A percentile compares a stretch with the other conserved stretches of the same genome.
Evolutionary conservation across 1,139 yeast genomes (phyloP).

Genomic region (Magnusiomyces magnusii): DNA sequence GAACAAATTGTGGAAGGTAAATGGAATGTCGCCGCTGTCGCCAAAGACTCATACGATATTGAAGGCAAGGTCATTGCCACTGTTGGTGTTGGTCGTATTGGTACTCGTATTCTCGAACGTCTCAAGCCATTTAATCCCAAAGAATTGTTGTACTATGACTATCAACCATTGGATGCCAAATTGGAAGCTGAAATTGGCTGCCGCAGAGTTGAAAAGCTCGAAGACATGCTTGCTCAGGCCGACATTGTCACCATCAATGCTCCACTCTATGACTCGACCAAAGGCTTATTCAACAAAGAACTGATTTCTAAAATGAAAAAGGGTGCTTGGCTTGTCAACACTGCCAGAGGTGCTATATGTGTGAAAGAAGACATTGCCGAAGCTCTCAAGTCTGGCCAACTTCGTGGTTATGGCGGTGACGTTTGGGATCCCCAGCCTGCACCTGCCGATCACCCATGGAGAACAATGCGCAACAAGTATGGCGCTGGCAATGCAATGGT

Average conservation of each 20-base stretch:
- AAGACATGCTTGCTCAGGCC: conserved; percentile 59
- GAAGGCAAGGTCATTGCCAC: conserved; percentile 73
- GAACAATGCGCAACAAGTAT: conserved; percentile 53
- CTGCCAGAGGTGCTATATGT: conserved; percentile 80
- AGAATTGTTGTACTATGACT: conserved; percentile 67
- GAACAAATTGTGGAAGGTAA: conserved; percentile 51
- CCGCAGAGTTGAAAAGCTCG: conserved; percentile 55
- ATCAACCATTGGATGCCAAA: conserved; percentile 57
- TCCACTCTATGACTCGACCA: conserved; percentile 66
- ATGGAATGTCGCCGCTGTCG: conserved; percentile 77
- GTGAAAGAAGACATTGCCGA: conserved; percentile 68
- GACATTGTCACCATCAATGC: conserved; percentile 74
- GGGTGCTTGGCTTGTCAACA: conserved; percentile 72
- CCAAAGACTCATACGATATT: conserved; percentile 65
- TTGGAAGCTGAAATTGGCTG: conserved; percentile 51
- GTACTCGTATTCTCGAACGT: conserved; percentile 67
- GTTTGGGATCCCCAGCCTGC: conserved; percentile 84
- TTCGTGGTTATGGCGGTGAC: conserved; percentile 78
- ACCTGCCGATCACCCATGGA: conserved; percentile 70
- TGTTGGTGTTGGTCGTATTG: conserved; percentile 80
- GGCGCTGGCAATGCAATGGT: conserved; percentile 84
- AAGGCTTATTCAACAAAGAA: conserved; percentile 60
- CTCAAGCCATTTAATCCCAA: conserved; percentile 67
- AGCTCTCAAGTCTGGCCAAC: conserved; percentile 60
- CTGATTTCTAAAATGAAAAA: conserved; percentile 64